A percentile compares a stretch with the other conserved stretches of the same genome.
Evolutionary conservation across 306 rosid species (phyloP).

Genomic region (Cucumis sativus): DNA sequence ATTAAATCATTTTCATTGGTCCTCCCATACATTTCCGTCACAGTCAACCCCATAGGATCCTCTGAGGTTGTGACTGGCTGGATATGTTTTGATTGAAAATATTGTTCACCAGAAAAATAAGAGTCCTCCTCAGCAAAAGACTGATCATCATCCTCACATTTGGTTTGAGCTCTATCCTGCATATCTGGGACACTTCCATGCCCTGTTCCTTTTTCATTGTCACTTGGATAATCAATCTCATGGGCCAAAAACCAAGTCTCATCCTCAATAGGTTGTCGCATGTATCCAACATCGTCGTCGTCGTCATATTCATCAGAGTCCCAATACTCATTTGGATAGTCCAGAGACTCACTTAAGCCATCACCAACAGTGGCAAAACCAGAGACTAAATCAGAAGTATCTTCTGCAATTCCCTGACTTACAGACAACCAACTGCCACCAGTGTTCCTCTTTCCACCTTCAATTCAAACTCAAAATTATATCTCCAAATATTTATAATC

Average conservation of each 20-base stretch:
- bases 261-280: conserved; percentile 98
- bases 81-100: conserved; percentile 54
- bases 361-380: conserved; percentile 97
- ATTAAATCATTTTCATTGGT: conserved; percentile 52
- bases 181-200: conserved; percentile 80
- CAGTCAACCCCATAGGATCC: conserved; percentile 54
- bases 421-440: conserved; percentile 93
- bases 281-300: conserved; percentile 87
- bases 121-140: conserved; percentile 97
- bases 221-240: conserved; percentile 97
- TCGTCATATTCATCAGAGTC: conserved; percentile 98
- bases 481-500: background rate
- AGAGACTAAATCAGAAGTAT: conserved; percentile 88
- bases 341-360: conserved; percentile 81
- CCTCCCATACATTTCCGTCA: conserved; percentile 63
- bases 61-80: conserved; percentile 53
- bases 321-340: conserved; percentile 93
- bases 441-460: conserved; percentile 68
- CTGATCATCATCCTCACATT: conserved; percentile 92
- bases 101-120: conserved; percentile 83
- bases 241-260: conserved; percentile 99
- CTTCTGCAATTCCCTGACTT: conserved; percentile 92
- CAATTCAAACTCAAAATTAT: conserved; percentile 10
- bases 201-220: conserved; percentile 86
- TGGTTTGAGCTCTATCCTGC: conserved; percentile 59